Conservation (phyloP, 2,329 filamentous ascomycete species). For the Fusarium sarcochroum region DNA sequence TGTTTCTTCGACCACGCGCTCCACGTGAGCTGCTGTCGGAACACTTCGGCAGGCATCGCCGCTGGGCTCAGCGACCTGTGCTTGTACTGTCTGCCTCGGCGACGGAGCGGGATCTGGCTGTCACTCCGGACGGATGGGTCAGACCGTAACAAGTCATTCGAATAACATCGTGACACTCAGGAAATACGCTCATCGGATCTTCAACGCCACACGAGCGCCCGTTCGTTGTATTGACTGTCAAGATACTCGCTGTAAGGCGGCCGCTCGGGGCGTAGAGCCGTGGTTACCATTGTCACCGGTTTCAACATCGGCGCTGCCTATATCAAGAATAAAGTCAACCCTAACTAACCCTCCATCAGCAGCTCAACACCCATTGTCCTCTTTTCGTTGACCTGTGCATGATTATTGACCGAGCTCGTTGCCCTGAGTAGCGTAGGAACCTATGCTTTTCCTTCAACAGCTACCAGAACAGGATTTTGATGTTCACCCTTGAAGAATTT, state of each 20-base stretch:
- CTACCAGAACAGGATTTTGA: slow-evolving; percentile 17
- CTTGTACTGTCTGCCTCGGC: slow-evolving; percentile 20
- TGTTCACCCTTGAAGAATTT: slow-evolving; percentile 9
- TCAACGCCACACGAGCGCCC: slow-evolving; percentile 18
- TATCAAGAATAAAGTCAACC: slow-evolving; percentile 32
- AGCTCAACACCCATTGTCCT: slow-evolving; percentile 27
- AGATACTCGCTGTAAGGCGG: slow-evolving; percentile 18
- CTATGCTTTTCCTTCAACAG: not conserved
- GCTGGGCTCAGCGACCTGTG: slow-evolving; percentile 7
- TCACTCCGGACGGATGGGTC: slow-evolving; percentile 25
- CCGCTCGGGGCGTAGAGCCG: slow-evolving; percentile 30
- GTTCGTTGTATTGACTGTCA: not conserved
- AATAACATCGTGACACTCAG: slow-evolving; percentile 20
- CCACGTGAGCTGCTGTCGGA: slow-evolving; percentile 32
- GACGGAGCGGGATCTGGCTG: slow-evolving; percentile 2
- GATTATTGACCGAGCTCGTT: slow-evolving; percentile 15
- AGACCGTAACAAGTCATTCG: slow-evolving; percentile 6
- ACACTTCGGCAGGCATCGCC: slow-evolving; percentile 22
- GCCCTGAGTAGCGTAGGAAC: not conserved
- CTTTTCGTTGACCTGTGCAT: slow-evolving; percentile 24
- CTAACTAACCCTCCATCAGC: slow-evolving; percentile 29
- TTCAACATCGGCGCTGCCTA: slow-evolving; percentile 26
- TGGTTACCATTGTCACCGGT: slow-evolving; percentile 20
- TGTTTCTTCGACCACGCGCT: slow-evolving; percentile 21
- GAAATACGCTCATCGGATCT: slow-evolving; percentile 6